These are phyloP conservation scores for Juglanconis oblonga DNA, from an alignment of 2,329 filamentous ascomycete genomes.

Conservation along the genomic window DNA sequence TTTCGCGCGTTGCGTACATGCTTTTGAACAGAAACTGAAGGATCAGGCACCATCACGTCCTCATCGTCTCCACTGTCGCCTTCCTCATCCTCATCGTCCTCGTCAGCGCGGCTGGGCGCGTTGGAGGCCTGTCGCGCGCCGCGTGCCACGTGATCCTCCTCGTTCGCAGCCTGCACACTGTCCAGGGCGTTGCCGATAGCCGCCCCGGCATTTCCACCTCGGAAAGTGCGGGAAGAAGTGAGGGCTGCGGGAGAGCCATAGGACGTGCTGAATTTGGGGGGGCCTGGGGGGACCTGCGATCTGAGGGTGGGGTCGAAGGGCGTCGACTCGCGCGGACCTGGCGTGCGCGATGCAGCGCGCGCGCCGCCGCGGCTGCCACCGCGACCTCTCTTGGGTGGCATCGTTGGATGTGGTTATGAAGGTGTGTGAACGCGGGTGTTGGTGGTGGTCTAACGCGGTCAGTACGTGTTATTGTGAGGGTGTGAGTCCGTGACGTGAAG, in stretches of 20 bases:
- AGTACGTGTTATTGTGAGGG: neutral
- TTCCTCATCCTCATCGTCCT: neutral
- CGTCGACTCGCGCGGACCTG: slow-evolving; percentile 2
- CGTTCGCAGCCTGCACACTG: neutral
- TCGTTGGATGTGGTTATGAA: neutral
- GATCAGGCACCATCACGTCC: too few relatives aligned
- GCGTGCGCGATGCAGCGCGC: slow-evolving; percentile 4
- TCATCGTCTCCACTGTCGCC: neutral
- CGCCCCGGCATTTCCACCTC: neutral
- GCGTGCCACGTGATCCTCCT: neutral
- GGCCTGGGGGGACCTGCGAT: slow-evolving; percentile 12
- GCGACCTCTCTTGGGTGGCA: slow-evolving; percentile 16
- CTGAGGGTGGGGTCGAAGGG: slow-evolving; percentile 1
- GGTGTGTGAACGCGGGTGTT: neutral
- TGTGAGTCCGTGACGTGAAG: neutral
- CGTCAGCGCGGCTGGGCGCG: neutral
- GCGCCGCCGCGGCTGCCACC: neutral
- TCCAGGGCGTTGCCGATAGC: neutral
- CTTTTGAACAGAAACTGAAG: too few relatives aligned
- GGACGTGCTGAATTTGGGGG: slow-evolving; percentile 26
- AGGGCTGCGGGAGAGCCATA: slow-evolving; percentile 25
- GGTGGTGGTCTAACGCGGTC: neutral
- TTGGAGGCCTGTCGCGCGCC: neutral
- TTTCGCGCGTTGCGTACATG: too few relatives aligned
- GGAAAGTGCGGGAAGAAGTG: neutral